These are phyloP conservation scores for Aspergillus ostianus DNA, from an alignment of 495 filamentous ascomycete species.

Conservation along the genomic window DNA sequence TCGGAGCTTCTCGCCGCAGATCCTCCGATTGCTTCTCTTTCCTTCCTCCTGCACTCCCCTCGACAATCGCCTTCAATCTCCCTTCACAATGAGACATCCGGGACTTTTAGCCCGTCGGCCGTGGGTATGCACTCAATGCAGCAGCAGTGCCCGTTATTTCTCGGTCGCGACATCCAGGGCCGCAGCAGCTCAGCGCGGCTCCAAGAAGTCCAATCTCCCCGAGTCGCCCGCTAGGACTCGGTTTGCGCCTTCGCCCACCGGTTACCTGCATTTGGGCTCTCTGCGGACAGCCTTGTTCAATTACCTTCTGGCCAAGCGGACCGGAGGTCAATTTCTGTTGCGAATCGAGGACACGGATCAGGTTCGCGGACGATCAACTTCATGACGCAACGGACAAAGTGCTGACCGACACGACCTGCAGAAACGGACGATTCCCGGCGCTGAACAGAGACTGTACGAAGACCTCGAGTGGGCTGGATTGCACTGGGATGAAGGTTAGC, in stretches of 20 bases:
- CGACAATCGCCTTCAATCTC: slow-evolving; percentile 28
- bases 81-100: not conserved
- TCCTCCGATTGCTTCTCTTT: slow-evolving; percentile 26
- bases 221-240: slow-evolving; percentile 75
- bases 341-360: slow-evolving; percentile 95
- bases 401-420: slow-evolving; percentile 40
- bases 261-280: slow-evolving; percentile 88
- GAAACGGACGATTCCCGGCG: slow-evolving; percentile 75
- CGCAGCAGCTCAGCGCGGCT: slow-evolving; percentile 20
- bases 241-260: slow-evolving; percentile 95
- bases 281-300: slow-evolving; percentile 90
- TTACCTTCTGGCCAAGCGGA: slow-evolving; percentile 81
- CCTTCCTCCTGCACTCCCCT: slow-evolving; percentile 10
- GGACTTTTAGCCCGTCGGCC: slow-evolving; percentile 35
- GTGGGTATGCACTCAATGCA: slow-evolving; percentile 45
- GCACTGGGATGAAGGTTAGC: slow-evolving; percentile 85
- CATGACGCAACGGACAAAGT: not conserved
- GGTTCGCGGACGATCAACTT: slow-evolving; percentile 45
- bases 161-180: slow-evolving; percentile 23
- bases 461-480: slow-evolving; percentile 89
- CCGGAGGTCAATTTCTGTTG: slow-evolving; percentile 88
- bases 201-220: slow-evolving; percentile 45
- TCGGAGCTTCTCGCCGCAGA: slow-evolving; percentile 28
- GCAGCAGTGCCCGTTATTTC: slow-evolving; percentile 33
- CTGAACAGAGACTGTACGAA: slow-evolving; percentile 70